phyloP scores from a whole-genome alignment of 2,329 filamentous ascomycete genomes.

The Pyrenochaeta sp. region DNA sequence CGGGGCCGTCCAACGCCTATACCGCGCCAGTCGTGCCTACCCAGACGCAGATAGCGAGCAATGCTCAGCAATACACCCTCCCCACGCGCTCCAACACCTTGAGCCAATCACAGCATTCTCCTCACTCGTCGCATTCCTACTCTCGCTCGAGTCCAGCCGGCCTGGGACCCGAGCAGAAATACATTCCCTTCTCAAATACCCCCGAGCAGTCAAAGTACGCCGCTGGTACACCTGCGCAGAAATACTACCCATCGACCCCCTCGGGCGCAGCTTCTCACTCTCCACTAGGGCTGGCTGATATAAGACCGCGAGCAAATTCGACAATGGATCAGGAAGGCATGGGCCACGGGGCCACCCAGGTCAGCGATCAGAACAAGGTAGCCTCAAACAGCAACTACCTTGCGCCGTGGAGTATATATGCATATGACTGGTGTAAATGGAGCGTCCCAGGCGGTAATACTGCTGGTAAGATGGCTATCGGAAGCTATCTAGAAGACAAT shows the following conservation, averaged over 20 bases:
- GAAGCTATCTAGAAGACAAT: constrained; percentile 96
- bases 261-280: constrained; percentile 77
- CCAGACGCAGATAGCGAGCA: constrained; percentile 60
- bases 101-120: constrained; percentile 59
- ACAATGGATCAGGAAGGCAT: constrained; percentile 76
- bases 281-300: constrained; percentile 89
- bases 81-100: constrained; percentile 73
- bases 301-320: constrained; percentile 85
- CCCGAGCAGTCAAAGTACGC: constrained; percentile 64
- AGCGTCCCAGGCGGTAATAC: constrained; percentile 73
- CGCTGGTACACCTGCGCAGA: constrained; percentile 58
- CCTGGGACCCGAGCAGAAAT: constrained; percentile 66
- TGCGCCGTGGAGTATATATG: constrained; percentile 94
- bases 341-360: constrained; percentile 61
- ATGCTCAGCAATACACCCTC: constrained; percentile 67
- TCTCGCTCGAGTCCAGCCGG: constrained; percentile 83
- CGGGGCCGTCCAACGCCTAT: constrained; percentile 62
- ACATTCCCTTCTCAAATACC: constrained; percentile 70
- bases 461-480: constrained; percentile 91
- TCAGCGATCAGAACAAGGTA: constrained; percentile 72
- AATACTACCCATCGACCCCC: constrained; percentile 66
- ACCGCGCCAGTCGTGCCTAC: constrained; percentile 68
- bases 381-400: constrained; percentile 88
- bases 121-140: constrained; percentile 63
- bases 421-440: constrained; percentile 99